Base-by-base conservation (phyloP, 768 basidiomycete genomes). In the Austroboletus eburneus region DNA sequence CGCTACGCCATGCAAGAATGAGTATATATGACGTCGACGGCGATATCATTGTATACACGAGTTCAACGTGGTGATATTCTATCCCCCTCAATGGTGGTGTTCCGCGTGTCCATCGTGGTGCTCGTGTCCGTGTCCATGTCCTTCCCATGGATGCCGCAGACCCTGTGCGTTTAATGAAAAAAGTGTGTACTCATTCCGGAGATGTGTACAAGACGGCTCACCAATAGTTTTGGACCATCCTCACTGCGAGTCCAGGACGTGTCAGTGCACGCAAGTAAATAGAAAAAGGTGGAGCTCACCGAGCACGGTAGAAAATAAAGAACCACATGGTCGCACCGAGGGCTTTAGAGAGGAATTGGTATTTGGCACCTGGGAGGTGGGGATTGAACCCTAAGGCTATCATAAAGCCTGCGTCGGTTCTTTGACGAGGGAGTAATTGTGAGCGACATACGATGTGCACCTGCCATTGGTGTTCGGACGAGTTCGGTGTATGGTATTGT, bases 301-400 rank as follows among this genome's bases (percentile, higher is more conserved):
- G 76, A 54, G 88, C 86, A 46, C 93, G 83, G 70, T 94, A 96
- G 75, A 96, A 95, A 64, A 96, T 92, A 75, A 93, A 96, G 80
- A 95, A 95, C 93, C 93, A 96, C 93, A 96, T 95, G 21, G 83
- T 79, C 27, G 92, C 93, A 40, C 93, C 93, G 37, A 96, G 73
- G 50, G 80, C 82, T 69, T 92, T 93, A 22, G 87, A 79, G 24
- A 94, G 75, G 65, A 91, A 81, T 49, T 77, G 79, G 68, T 92
- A 82, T 59, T 74, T 79, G 58, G 80, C 74, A 12, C 85, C 81
- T 9, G 91, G 89, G 23, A 92, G 75, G 64, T 92, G 92, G 32
- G 92, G 92, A 66, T 91, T 77, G 60, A 95, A 95, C 55, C 91
- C 93, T 69, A 83, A 69, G 57, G 74, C 83, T 83, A 32, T 52